These are phyloP conservation scores for Apophysomyces elegans DNA, from an alignment of 371 early-diverging fungal genomes.

Conservation along the genomic window DNA sequence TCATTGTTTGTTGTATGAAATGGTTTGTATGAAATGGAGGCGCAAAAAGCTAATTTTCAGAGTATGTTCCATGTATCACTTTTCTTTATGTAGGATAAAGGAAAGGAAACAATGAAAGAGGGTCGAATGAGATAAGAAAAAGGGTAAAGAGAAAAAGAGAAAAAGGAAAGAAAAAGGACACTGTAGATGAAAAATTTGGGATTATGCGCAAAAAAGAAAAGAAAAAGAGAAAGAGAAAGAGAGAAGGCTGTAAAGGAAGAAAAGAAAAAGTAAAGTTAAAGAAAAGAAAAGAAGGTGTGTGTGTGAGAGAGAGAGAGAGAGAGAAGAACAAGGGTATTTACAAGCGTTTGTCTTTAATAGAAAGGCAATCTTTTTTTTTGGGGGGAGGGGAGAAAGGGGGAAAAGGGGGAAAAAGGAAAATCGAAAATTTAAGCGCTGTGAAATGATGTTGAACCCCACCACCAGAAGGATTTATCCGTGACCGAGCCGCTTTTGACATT, in stretches of 20 bases:
- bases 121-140: not conserved
- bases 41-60: no score
- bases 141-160: not conserved
- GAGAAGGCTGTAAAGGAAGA: not conserved
- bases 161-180: not conserved
- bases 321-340: conserved; percentile 7
- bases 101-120: not conserved
- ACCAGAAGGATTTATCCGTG: conserved; percentile 41
- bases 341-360: not conserved
- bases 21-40: not conserved
- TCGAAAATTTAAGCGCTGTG: conserved; percentile 15
- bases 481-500: conserved; percentile 18
- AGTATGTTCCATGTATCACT: not conserved
- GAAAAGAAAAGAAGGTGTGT: not conserved
- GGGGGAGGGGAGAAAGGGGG: not conserved
- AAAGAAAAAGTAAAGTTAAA: not conserved
- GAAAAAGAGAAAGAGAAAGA: conserved; percentile 2
- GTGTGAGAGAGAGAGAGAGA: not conserved
- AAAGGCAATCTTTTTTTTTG: conserved; percentile 16
- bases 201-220: conserved; percentile 17
- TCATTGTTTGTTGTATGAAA: not conserved
- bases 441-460: conserved; percentile 37
- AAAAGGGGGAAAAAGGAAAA: not conserved
- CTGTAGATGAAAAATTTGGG: not conserved
- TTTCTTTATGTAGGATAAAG: not conserved